phyloP scores from a whole-genome alignment of 148 eudicot genomes.

The Talinum fruticosum region DNA sequence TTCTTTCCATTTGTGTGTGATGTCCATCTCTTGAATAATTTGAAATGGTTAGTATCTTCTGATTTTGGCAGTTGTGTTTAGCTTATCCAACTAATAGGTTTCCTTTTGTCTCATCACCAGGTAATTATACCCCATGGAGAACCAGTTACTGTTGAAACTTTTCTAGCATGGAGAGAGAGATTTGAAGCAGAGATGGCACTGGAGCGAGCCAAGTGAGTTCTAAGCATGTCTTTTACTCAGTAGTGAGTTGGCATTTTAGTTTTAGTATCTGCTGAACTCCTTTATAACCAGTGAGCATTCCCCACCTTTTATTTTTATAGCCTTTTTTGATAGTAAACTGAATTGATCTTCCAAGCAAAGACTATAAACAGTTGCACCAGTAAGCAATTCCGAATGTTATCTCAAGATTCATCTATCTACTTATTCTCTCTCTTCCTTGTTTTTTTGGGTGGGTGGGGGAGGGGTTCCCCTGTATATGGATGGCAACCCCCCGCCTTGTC shows the following conservation, averaged over 20 bases:
- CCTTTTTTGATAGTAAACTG: background rate
- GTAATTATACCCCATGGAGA: slow-evolving; percentile 95
- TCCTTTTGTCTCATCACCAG: slow-evolving; percentile 37
- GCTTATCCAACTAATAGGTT: background rate
- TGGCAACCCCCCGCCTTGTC: too few species aligned
- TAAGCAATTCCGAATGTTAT: background rate
- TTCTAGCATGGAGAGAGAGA: slow-evolving; percentile 94
- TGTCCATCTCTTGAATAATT: background rate
- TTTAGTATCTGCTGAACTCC: background rate
- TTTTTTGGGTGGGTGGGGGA: too few species aligned
- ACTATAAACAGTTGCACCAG: background rate
- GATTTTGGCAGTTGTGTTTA: background rate
- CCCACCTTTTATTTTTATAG: too few species aligned
- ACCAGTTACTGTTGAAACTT: slow-evolving; percentile 88
- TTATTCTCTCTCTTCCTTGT: too few species aligned
- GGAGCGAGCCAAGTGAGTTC: slow-evolving; percentile 95
- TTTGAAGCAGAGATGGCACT: slow-evolving; percentile 94
- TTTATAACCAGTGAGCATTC: background rate
- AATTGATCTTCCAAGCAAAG: background rate
- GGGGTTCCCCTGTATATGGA: too few species aligned
- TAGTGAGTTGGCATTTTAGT: background rate
- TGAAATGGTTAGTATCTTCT: background rate
- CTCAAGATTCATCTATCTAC: background rate
- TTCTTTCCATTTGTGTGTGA: background rate
- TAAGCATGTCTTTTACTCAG: background rate